Base-by-base conservation (phyloP, 2,329 filamentous ascomycete genomes). In the Diaporthe vexans region DNA sequence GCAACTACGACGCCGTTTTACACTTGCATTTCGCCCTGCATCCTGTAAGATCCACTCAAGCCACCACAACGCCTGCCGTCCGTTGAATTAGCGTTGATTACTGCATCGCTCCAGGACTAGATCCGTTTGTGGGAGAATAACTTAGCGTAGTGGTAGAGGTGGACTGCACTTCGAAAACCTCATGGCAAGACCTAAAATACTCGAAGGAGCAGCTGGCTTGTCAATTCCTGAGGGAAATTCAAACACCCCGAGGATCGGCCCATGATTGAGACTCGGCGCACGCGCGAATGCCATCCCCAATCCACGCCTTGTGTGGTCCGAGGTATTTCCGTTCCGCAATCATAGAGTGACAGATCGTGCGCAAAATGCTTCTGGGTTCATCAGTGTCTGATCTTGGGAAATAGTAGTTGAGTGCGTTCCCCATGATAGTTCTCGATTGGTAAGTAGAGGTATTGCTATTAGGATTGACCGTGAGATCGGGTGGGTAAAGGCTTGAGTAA, bases 281-380 rank as follows among this genome's bases (percentile, higher is more conserved):
- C 26, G 56, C 17, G 56, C n/a, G 21, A 11, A 17, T 26, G 35
- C n/a, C 17, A 13, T 7, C 35, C 17, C 33, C 37, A 37, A 10
- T 3, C 19, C 21, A 56, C 35, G n/a, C 35, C 17, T 1, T 26
- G 3, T 88, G 86, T 7, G 82, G 82, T 19, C 81, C 82, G 26
- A 82, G 81, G 0, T 83, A 85, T 72, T 83, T 81, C 87, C 87
- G 88, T 15, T 83, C 81, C 24, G 86, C 84, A 6, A 84, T 85
- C 76, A 88, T 81, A 76, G 88, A n/a, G 86, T 74, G 37, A 79
- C 77, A 3, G 82, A 78, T 15, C 82, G 71, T 72, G 26, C 78
- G 76, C 73, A 83, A 82, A 48, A 79, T 79, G 6, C 80, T 74
- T 71, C 81, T 80, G 73, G 84, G 73, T 19, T 79, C 69, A 29